Base-by-base conservation (phyloP, 1,284 basidiomycete species). In the Entoloma clypeatum region DNA sequence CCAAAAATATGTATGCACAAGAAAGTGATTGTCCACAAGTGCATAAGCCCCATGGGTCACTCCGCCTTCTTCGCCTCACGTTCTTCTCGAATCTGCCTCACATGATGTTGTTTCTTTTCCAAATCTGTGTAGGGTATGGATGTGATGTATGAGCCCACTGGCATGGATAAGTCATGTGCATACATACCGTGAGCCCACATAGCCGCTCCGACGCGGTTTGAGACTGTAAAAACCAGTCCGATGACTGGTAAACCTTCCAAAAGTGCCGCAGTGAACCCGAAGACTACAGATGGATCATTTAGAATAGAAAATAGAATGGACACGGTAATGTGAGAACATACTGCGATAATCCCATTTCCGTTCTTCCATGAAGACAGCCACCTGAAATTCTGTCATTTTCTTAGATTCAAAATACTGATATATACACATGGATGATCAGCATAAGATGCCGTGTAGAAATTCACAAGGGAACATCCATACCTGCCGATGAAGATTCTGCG, bases 131-230 rank as follows among this genome's bases (percentile, higher is more conserved):
- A 17, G 34, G 21, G 11, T n/a, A 19, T 34, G 28, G 13, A 28
- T 5, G 28, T 21, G 34, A 35, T 17, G 41, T 33, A 17, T 8
- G 26, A 43, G 14, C 30, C 45, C 22, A 43, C 14, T 45, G 36
- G 23, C 39, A 30, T 6, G 3, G 11, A 24, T 36, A 14, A 18
- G 31, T 24, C 22, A 11, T n/a, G n/a, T n/a, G n/a, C n/a, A n/a
- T n/a, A 64, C 74, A 16, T 52, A 86, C 85, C 87, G 52, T 85
- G 78, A 5, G 86, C 85, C 88, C 89, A 92, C 91, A 94, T 93
- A 1, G 88, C 89, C 1, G 88, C 87, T 2, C 91, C 91, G 19
- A 93, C 77, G 8, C 87, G 72, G 58, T 93, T 93, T 0, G 89
- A 91, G 21, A 94, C 70, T 0, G 81, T 84, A 58, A 93, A 90